phyloP scores from a whole-genome alignment of 805 yeast species.

The Blastobotrys americana region DNA sequence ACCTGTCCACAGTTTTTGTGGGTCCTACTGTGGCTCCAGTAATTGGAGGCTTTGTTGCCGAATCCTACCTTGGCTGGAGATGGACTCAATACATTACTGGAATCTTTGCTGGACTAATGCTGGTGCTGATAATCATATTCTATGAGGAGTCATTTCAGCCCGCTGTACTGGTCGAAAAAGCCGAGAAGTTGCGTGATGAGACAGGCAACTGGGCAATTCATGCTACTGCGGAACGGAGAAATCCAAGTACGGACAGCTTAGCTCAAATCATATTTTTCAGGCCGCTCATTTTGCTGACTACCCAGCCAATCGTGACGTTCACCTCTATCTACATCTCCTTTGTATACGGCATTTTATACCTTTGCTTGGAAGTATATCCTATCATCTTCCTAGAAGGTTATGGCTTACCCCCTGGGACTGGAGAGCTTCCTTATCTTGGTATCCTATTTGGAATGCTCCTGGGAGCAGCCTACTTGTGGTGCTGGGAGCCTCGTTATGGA shows the following conservation, averaged over 20 bases:
- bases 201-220: conserved; percentile 78
- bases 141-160: conserved; percentile 66
- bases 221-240: conserved; percentile 62
- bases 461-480: conserved; percentile 45
- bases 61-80: conserved; percentile 69
- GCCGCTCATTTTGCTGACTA: conserved; percentile 56
- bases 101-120: conserved; percentile 43
- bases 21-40: conserved; percentile 77
- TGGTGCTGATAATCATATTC: conserved; percentile 35
- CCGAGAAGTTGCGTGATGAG: conserved; percentile 49
- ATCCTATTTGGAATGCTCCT: conserved; percentile 59
- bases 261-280: conserved; percentile 53
- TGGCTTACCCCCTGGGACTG: conserved; percentile 49
- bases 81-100: conserved; percentile 72
- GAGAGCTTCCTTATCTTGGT: conserved; percentile 75
- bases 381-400: conserved; percentile 58
- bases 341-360: conserved; percentile 68
- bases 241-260: conserved; percentile 49
- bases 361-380: conserved; percentile 68
- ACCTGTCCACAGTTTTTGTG: conserved; percentile 57
- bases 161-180: conserved; percentile 54
- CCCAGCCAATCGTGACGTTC: conserved; percentile 63
- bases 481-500: conserved; percentile 47
- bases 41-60: conserved; percentile 52
- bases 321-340: conserved; percentile 66